Evolutionary conservation across 345 rosid genomes (phyloP).

Genomic region (Lepidium africanum): DNA sequence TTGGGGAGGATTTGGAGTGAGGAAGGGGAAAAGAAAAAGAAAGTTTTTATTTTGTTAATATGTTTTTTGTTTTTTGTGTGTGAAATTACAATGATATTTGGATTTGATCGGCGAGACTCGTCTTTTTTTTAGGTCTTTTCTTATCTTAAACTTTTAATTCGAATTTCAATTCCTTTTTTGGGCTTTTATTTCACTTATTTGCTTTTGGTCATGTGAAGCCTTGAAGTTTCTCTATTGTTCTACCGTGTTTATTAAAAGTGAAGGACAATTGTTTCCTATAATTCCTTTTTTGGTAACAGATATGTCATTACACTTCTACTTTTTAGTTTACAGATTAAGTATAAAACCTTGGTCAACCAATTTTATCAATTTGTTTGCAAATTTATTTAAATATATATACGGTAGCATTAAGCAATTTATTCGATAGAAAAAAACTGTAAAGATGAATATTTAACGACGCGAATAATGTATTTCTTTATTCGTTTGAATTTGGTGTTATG

Average conservation of each 20-base stretch:
- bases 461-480: too few species aligned
- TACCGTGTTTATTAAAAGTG: not conserved
- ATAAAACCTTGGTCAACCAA: not conserved
- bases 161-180: not conserved
- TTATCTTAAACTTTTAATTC: not conserved
- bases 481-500: too few species aligned
- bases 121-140: constrained; percentile 6
- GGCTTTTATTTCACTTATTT: not conserved
- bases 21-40: constrained; percentile 4
- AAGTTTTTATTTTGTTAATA: not conserved
- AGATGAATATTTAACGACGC: too few species aligned
- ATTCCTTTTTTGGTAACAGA: too few species aligned
- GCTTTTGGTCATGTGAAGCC: not conserved
- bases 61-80: not conserved
- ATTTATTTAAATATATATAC: too few species aligned
- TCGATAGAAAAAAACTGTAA: too few species aligned
- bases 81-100: not conserved
- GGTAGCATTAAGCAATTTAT: too few species aligned
- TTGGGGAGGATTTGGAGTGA: constrained; percentile 10
- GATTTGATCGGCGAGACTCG: constrained; percentile 19
- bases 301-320: not conserved
- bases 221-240: not conserved
- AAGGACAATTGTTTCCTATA: not conserved
- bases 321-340: not conserved
- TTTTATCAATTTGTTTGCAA: not conserved